A percentile compares a stretch with the other conserved stretches of the same genome.
phyloP scores from a whole-genome alignment of 2,329 filamentous ascomycete species.

The Alternaria triticina region DNA sequence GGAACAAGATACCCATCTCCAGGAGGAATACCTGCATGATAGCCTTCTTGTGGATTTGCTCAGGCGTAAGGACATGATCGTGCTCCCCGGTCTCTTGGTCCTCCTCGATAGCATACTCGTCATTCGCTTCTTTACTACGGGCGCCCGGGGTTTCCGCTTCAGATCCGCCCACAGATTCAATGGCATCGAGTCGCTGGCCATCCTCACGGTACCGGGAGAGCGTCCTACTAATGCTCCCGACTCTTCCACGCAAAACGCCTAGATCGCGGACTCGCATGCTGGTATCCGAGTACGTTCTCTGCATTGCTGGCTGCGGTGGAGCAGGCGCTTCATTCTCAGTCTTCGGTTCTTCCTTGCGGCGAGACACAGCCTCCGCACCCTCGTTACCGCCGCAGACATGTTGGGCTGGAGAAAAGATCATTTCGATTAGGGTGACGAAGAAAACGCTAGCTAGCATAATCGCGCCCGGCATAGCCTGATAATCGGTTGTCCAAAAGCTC shows the following conservation, averaged over 20 bases:
- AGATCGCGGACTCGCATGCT: slow-evolving; percentile 35
- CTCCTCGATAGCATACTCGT: slow-evolving; percentile 31
- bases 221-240: slow-evolving; percentile 38
- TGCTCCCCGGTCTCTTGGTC: slow-evolving; percentile 30
- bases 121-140: slow-evolving; percentile 19
- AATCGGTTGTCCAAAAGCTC: slow-evolving; percentile 63
- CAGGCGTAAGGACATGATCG: slow-evolving; percentile 15
- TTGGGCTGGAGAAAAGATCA: slow-evolving; percentile 64
- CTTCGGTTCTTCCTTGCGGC: slow-evolving; percentile 12
- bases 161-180: slow-evolving; percentile 52
- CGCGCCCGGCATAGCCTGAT: slow-evolving; percentile 66
- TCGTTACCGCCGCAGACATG: slow-evolving; percentile 63
- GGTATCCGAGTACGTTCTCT: slow-evolving; percentile 28
- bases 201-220: slow-evolving; percentile 36
- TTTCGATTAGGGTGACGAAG: slow-evolving; percentile 65
- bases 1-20: slow-evolving; percentile 68
- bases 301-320: slow-evolving; percentile 7
- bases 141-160: slow-evolving; percentile 55
- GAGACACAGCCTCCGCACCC: slow-evolving; percentile 33
- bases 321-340: slow-evolving; percentile 4
- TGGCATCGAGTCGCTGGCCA: slow-evolving; percentile 31
- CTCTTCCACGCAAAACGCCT: slow-evolving; percentile 29
- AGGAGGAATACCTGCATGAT: slow-evolving; percentile 51
- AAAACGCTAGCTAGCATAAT: slow-evolving; percentile 69
- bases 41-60: slow-evolving; percentile 38